Conservation (phyloP, 345 rosid genomes). For the Eucalyptus virginea region DNA sequence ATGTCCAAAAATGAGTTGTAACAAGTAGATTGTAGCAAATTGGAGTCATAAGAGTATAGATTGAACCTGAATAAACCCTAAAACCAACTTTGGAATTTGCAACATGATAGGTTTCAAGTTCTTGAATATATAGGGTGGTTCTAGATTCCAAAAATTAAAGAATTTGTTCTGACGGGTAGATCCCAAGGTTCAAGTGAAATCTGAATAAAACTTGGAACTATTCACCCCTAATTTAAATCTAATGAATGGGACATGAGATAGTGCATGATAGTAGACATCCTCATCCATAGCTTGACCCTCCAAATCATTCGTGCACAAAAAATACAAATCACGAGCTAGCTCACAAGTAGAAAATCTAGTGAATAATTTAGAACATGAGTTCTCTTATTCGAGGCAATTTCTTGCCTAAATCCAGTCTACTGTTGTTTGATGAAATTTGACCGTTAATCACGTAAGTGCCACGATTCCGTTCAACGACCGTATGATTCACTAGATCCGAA, state of each 20-base stretch:
- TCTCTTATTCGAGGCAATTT: background rate
- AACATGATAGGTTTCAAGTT: too few species aligned
- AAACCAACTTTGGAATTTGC: too few species aligned
- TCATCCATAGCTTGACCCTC: background rate
- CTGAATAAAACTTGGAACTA: accelerated
- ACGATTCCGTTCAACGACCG: background rate
- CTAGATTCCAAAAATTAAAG: too few species aligned
- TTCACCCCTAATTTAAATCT: background rate
- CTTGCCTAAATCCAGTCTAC: background rate
- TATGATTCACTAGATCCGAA: background rate
- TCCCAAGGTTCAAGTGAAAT: too few species aligned
- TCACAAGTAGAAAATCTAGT: background rate
- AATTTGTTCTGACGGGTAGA: too few species aligned
- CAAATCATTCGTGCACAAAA: background rate
- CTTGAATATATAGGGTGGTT: too few species aligned
- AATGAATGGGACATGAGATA: background rate
- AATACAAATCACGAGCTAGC: background rate
- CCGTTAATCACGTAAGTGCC: background rate
- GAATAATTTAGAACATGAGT: background rate
- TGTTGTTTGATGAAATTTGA: background rate
- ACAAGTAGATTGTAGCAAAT: too few species aligned
- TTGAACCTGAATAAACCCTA: too few species aligned
- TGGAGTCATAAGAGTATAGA: too few species aligned
- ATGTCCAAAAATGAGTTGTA: too few species aligned
- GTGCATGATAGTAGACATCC: background rate